These are phyloP conservation scores for Neocucurbitaria cava DNA, from an alignment of 2,329 filamentous ascomycete genomes.

Conservation along the genomic window DNA sequence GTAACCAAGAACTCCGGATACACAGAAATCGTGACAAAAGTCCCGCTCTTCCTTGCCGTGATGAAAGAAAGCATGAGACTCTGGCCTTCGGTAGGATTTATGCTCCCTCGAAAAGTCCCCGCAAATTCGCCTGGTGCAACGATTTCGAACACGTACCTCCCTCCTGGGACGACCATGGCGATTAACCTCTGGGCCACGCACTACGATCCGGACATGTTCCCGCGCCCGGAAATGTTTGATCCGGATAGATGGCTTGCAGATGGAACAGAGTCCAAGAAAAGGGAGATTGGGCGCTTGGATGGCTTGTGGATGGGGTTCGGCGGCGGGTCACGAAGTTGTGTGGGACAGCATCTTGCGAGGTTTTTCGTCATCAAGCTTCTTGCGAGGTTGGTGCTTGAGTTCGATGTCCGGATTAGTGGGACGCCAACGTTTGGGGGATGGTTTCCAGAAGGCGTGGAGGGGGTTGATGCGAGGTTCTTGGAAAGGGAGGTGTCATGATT, in stretches of 20 bases:
- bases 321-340: constrained; percentile 11
- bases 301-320: constrained; percentile 8
- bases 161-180: not conserved
- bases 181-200: constrained; percentile 10
- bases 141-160: not conserved
- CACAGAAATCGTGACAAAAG: constrained; percentile 1
- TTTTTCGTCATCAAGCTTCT: constrained; percentile 9
- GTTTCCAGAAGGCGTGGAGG: not conserved
- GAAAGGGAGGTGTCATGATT: not conserved
- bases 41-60: constrained; percentile 36
- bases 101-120: not conserved
- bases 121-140: not conserved
- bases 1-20: not conserved
- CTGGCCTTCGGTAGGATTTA: not conserved
- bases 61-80: constrained; percentile 1
- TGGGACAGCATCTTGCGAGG: constrained; percentile 12
- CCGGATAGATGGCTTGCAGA: constrained; percentile 22
- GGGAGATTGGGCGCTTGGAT: constrained; percentile 5
- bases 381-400: constrained; percentile 1
- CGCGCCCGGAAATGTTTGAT: constrained; percentile 12
- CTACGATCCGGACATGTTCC: constrained; percentile 11
- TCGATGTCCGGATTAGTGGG: not conserved
- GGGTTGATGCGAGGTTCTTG: not conserved
- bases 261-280: constrained; percentile 1
- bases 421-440: not conserved